phyloP scores from a whole-genome alignment of 176 grass and related monocot species.

The Pontederia paniculata region DNA sequence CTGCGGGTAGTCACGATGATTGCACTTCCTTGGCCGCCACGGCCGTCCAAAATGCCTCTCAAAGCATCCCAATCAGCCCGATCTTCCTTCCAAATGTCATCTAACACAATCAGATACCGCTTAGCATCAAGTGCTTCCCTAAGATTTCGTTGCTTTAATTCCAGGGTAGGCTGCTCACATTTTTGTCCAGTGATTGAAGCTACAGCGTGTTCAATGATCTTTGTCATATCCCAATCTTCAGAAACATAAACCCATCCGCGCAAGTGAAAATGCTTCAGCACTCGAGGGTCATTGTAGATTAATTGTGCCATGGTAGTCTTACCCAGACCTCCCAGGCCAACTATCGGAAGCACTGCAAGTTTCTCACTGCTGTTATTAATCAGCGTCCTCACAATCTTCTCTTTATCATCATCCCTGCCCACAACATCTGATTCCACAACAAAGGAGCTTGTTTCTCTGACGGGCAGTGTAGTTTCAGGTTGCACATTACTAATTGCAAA shows the following conservation, averaged over 20 bases:
- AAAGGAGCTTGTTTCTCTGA: conserved; percentile 7
- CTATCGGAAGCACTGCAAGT: conserved; percentile 19
- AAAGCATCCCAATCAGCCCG: conserved; percentile 1
- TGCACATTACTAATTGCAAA: neutral
- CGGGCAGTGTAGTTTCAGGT: neutral
- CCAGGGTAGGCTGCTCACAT: neutral
- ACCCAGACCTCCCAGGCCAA: conserved; percentile 36
- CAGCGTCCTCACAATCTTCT: conserved; percentile 15
- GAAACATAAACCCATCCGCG: conserved; percentile 32
- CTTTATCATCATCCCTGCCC: conserved; percentile 21
- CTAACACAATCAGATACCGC: conserved; percentile 15
- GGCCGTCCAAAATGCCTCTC: neutral
- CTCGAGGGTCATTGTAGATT: conserved; percentile 15
- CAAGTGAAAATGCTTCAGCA: conserved; percentile 17
- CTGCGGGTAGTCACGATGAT: conserved; percentile 30
- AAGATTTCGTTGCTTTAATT: neutral
- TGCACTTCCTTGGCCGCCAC: conserved; percentile 6
- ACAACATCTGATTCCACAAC: conserved; percentile 14
- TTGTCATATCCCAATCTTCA: conserved; percentile 12
- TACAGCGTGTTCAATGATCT: conserved; percentile 12
- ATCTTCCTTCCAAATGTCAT: conserved; percentile 35
- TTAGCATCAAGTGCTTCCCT: neutral
- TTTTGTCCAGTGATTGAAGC: neutral
- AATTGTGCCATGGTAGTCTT: conserved; percentile 36
- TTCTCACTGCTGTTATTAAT: neutral